Evolutionary conservation across 2,329 filamentous ascomycete species (phyloP), one percentile per base, ranked within the genome.

Genomic region (Neurospora sp.): DNA sequence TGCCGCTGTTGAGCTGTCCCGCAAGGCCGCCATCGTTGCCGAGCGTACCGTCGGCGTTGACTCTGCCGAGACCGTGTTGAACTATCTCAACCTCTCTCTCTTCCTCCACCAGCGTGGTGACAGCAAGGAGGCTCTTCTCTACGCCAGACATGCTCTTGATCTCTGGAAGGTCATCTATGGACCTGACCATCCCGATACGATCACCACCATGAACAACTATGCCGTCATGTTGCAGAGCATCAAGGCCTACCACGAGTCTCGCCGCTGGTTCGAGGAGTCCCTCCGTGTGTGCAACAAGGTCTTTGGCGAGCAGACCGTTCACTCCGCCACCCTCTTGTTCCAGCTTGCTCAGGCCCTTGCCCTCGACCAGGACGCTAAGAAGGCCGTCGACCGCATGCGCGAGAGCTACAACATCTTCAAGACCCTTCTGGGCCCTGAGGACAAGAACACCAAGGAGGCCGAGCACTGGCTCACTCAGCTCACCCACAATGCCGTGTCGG

Each of bases 131-230:
- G 96, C 95, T n/a, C 84, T 99, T 69, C 86, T 88, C 12, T 97
- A 97, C 79, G 91, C 96, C 74, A 92, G 92, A 79, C 96, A 99
- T 79, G 96, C 96, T 6, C 87, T 99, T 74, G 90, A 96, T 78
- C 85, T 99, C 72, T 98, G 95, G 95, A 97, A 97, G 84, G 88
- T 98, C 76, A 95, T 98, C 76, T 99, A 97, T 78, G 96, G 96
- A 39, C 84, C 91, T 38, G 91, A 93, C 76, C 96, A 99, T 81
- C 96, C 96, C 3, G 96, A 99, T 82, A 97, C 93, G 8, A 97
- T 99, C 81, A 99, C 96, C 8, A 98, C 96, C 17, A 91, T 98
- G 81, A 99, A 98, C 87, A 99, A 99, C 77, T 95, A 93, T 23
- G 96, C 96, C 8, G 96, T 99, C 71, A 99, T 99, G 96, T 88